Evolutionary conservation across 192 early-diverging fungal species (phyloP), one percentile per base, ranked within the genome.

Genomic region (Powellomyces hirtus): DNA sequence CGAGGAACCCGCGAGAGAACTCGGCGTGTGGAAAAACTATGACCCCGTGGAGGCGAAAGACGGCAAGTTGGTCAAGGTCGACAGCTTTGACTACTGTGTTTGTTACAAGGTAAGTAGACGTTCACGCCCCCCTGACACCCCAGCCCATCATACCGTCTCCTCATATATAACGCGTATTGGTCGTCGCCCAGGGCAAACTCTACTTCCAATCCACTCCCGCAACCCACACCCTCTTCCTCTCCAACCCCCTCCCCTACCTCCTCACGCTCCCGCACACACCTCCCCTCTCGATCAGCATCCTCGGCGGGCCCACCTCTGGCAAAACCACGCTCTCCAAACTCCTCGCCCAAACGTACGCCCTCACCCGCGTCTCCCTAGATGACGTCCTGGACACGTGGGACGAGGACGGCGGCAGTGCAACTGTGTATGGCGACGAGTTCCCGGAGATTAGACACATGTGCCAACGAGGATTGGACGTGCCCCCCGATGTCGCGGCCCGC

Each of bases 271-370:
- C 77, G 4, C 49, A 20, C 30, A 14, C 81, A 0, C 42, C 69
- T 1, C 22, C 53, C 5, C 24, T 81, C 34, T 62, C 31, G 0
- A 38, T 82, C 24, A 72, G 66, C 55, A 59, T 85, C 1, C 31
- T 85, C 0, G 83, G 83, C 26, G 76, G 78, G 4, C 80, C 80
- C 3, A 65, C 75, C 26, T 73, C 81, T 11, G 83, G 83, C 1
- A 85, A 85, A 63, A 69, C 83, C 16, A 81, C 80, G 18, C 72
- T 77, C 20, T 27, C 62, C 38, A 83, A 77, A 51, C 50, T 75
- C 62, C 64, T 85, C 1, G 79, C 75, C 10, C 26, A 59, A 35
- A 33, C 58, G 24, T 85, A 85, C 50, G 53, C 68, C 18, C 52
- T 83, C n/a, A 37, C 53, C 35, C 67, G 68, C 26, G 31, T 84